Evolutionary conservation across 371 early-diverging fungal species (phyloP).

Genomic region (Mortierella sp.): DNA sequence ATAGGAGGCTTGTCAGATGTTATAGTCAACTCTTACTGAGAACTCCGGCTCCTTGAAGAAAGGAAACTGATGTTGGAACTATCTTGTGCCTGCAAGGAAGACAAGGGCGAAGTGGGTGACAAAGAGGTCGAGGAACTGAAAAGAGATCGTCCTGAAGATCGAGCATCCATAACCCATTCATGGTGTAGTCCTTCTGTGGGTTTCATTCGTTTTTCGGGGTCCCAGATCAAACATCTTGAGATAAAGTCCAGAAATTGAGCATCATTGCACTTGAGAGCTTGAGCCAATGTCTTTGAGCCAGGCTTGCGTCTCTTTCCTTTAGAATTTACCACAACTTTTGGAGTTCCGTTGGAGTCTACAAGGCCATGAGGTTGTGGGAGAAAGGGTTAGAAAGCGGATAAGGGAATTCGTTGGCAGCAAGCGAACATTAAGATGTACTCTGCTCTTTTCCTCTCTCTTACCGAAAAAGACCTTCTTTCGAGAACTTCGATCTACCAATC

Average conservation of each 20-base stretch:
- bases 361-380: slow-evolving; percentile 24
- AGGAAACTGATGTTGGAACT: slow-evolving; percentile 30
- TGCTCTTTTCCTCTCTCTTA: slow-evolving; percentile 27
- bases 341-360: slow-evolving; percentile 70
- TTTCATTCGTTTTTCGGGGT: slow-evolving; percentile 84
- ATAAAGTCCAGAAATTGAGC: slow-evolving; percentile 84
- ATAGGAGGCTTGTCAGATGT: neutral
- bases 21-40: slow-evolving; percentile 18
- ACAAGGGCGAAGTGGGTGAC: neutral
- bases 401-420: neutral
- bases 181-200: slow-evolving; percentile 84
- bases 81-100: slow-evolving; percentile 16
- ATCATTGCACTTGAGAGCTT: slow-evolving; percentile 76
- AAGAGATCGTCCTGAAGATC: slow-evolving; percentile 21
- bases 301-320: slow-evolving; percentile 85
- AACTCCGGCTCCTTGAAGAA: slow-evolving; percentile 22
- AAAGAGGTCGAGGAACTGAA: slow-evolving; percentile 17
- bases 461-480: slow-evolving; percentile 86
- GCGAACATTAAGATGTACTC: neutral
- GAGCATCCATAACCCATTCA: slow-evolving; percentile 68
- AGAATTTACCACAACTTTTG: slow-evolving; percentile 75
- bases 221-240: slow-evolving; percentile 83
- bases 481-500: slow-evolving; percentile 76
- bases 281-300: slow-evolving; percentile 71
- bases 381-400: no score